Evolutionary conservation across 495 filamentous ascomycete genomes (phyloP), one percentile per base, ranked within the genome.

Genomic region (Penicillium salamii): DNA sequence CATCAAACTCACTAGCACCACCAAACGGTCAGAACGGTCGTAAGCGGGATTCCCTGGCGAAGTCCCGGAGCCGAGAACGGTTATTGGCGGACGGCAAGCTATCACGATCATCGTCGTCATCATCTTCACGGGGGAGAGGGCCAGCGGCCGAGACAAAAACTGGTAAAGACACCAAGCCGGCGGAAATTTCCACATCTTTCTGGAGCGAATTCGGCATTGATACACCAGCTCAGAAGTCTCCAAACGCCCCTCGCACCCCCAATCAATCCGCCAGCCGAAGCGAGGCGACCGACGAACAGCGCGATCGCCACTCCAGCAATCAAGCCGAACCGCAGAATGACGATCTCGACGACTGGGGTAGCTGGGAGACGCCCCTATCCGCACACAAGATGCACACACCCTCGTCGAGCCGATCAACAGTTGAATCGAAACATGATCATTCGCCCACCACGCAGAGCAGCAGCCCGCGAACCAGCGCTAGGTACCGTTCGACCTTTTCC

Each of bases 301-400:
- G 51, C 66, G 68, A 50, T 55, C 69, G 46, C 46, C 70, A 47
- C 52, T 57, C 55, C 51, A 55, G 40, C 53, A 59, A 44, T 50
- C 51, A 32, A 46, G 46, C 31, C 55, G 56, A 58, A 33, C 34
- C 36, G 37, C 78, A 81, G 40, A 77, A 83, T 59, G 86, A 88
- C 40, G 54, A 52, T 9, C 45, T 37, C 41, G 84, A 85, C 49
- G 80, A 82, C 60, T 90, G 86, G 86, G 81, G 82, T 37, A 79
- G 78, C 55, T 89, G 86, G 86, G 84, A 89, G 55, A 77, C 75
- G 6, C 78, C 83, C 36, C 65, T 75, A 19, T 50, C 61, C 19
- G 42, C 26, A 12, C 66, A 69, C 15, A 73, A 74, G 37, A 67
- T 50, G 52, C 73, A 76, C 45, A 75, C 73, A 13, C 73, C 73